A percentile compares a stretch with the other conserved stretches of the same genome.
Evolutionary conservation across 257 asterid genomes (phyloP).

Genomic region (Primulina tabacum): DNA sequence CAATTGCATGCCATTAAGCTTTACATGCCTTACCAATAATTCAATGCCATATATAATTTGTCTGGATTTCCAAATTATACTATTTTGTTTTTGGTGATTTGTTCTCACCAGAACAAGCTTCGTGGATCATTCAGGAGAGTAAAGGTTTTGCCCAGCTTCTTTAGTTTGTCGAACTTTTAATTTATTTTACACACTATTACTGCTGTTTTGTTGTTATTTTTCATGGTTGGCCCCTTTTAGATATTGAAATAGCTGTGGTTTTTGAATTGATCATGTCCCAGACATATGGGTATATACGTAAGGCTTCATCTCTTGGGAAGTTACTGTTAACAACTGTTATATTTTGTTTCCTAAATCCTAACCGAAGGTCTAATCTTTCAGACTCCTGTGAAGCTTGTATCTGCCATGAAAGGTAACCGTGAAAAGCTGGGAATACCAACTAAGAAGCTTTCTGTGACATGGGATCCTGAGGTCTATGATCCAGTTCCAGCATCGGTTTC

Average conservation of each 20-base stretch:
- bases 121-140: constrained; percentile 16
- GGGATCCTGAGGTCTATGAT: constrained; percentile 65
- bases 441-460: constrained; percentile 39
- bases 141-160: constrained; percentile 11
- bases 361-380: constrained; percentile 19
- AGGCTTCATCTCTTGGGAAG: neutral
- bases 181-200: constrained; percentile 3
- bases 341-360: constrained; percentile 3
- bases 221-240: neutral
- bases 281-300: neutral
- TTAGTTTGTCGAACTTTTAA: neutral
- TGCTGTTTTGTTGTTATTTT: constrained; percentile 12
- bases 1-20: neutral
- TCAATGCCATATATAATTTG: neutral
- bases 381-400: constrained; percentile 38
- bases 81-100: constrained; percentile 1
- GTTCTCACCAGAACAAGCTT: neutral
- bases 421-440: constrained; percentile 37
- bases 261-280: neutral
- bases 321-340: constrained; percentile 3
- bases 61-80: neutral
- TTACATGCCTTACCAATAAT: neutral
- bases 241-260: constrained; percentile 5
- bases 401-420: constrained; percentile 58
- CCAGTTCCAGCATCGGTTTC: constrained; percentile 57